These are phyloP conservation scores for Amanita rimosa DNA, from an alignment of 768 basidiomycete species.

Conservation along the genomic window DNA sequence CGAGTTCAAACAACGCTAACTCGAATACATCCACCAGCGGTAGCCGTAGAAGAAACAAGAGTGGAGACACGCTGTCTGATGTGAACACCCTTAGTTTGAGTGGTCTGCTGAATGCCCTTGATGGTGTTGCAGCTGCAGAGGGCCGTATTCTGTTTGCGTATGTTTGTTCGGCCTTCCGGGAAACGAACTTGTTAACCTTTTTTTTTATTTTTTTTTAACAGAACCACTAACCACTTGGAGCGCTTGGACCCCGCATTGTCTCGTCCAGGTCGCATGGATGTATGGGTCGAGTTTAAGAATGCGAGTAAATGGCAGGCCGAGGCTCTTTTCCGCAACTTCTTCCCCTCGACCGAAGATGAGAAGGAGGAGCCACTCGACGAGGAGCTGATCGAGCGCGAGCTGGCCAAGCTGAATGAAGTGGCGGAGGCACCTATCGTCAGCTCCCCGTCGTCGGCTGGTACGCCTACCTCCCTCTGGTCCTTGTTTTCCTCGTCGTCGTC, in stretches of 20 bases:
- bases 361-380: constrained; percentile 17
- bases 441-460: neutral
- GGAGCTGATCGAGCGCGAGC: constrained; percentile 12
- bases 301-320: constrained; percentile 81
- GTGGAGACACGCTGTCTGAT: constrained; percentile 52
- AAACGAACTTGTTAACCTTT: no score
- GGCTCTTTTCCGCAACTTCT: constrained; percentile 82
- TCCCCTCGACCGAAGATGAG: constrained; percentile 62
- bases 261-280: constrained; percentile 89
- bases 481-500: constrained; percentile 22
- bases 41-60: constrained; percentile 30
- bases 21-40: constrained; percentile 3
- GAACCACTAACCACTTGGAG: constrained; percentile 73
- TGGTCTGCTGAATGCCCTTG: constrained; percentile 75
- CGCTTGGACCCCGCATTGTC: constrained; percentile 82
- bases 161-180: constrained; percentile 20
- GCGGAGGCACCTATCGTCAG: neutral
- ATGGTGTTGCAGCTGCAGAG: constrained; percentile 81
- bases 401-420: constrained; percentile 1
- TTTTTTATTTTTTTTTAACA: no score
- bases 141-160: constrained; percentile 85
- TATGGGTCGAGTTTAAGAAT: constrained; percentile 86
- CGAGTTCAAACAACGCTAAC: constrained; percentile 6
- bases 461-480: constrained; percentile 12
- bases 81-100: constrained; percentile 75